Conservation (phyloP, 1,139 yeast species). For the Blastobotrys petasosporus region DNA sequence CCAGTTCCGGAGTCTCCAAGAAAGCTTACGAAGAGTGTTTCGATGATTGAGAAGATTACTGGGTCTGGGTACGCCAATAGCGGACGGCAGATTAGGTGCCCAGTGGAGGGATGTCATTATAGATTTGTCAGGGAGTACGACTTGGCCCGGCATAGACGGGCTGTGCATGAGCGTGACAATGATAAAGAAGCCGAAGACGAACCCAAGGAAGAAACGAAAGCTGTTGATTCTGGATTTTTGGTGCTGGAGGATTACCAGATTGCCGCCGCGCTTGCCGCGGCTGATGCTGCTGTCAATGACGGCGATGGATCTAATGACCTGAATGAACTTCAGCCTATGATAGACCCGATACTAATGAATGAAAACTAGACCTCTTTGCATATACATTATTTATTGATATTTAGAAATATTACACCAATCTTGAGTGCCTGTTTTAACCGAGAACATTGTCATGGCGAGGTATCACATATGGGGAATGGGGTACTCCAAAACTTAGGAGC, state of each 20-base stretch:
- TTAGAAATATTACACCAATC: too few relatives aligned
- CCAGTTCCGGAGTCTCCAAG: constrained; percentile 6
- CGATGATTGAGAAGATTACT: constrained; percentile 32
- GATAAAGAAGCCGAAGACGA: not conserved
- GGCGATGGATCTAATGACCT: too few relatives aligned
- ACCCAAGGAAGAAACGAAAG: not conserved
- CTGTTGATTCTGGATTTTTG: constrained; percentile 2
- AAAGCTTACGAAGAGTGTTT: constrained; percentile 16
- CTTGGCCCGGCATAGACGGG: constrained; percentile 34
- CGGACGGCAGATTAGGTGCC: constrained; percentile 31
- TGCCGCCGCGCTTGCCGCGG: constrained; percentile 6
- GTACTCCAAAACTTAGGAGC: too few relatives aligned
- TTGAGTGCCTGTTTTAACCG: too few relatives aligned
- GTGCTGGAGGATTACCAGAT: not conserved
- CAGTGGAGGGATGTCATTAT: constrained; percentile 31
- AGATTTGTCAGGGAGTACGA: constrained; percentile 38
- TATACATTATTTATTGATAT: not conserved
- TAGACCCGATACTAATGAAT: too few relatives aligned
- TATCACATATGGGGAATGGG: too few relatives aligned
- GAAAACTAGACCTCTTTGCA: not conserved
- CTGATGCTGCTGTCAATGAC: not conserved
- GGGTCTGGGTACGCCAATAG: constrained; percentile 34
- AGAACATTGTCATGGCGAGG: too few relatives aligned
- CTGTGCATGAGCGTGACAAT: constrained; percentile 21
- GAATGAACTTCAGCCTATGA: too few relatives aligned